Evolutionary conservation across 768 basidiomycete genomes (phyloP), one percentile per base, ranked within the genome.

Genomic region (Pholiota microspora): DNA sequence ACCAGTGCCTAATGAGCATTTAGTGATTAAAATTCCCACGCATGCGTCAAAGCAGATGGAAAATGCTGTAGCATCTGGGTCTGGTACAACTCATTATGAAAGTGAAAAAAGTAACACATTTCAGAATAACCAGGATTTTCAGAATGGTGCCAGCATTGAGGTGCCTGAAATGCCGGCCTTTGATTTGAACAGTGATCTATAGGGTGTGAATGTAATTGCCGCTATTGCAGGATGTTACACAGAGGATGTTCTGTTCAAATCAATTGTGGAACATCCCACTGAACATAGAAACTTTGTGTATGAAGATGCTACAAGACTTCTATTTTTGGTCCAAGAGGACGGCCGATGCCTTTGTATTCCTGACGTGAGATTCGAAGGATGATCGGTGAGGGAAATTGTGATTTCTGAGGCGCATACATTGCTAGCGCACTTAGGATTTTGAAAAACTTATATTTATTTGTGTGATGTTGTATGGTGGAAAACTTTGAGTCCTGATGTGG

Each of bases 351-450:
- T 73, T 0, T 72, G 69, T 56, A 63, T 76, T 0, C 75, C 71
- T 0, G 57, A 69, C 15, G 42, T 66, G 2, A 23, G 40, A 0
- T 23, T 64, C 16, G 13, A 54, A 4, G 62, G 57, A 0, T 24
- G 62, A n/a, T 56, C 42, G 0, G 28, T 70, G 0, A 51, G 69
- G 0, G 74, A 77, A 47, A 55, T 69, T 0, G 23, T 77, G 0
- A 77, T 78, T 0, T 58, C 63, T 0, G 73, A 76, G 28, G 74
- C 74, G 0, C 77, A 78, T 38, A 72, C 70, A 0, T 5, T 78
- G 0, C 51, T 77, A 6, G 75, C 73, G 0, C 77, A 78, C 49
- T 49, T 78, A 0, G 72, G 77, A 4, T 16, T 61, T 0, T 10
- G n/a, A 4, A 79, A 79, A 48, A 77, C 73, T n/a, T 44, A 61